phyloP scores from a whole-genome alignment of 805 yeast genomes.

The baker's yeast (Saccharomyces cerevisiae) region DNA sequence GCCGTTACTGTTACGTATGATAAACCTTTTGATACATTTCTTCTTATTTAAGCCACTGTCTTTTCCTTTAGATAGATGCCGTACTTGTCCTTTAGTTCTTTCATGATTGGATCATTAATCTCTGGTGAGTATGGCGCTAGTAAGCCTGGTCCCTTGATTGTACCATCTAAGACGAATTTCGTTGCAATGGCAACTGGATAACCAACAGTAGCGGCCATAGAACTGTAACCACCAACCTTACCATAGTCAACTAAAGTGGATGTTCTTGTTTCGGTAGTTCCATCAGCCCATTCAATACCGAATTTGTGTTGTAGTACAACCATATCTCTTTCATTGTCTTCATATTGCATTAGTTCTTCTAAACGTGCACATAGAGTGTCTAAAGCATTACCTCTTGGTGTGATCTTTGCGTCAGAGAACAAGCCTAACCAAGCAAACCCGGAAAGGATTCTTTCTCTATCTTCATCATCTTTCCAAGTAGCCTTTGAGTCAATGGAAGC shows the following conservation, averaged over 20 bases:
- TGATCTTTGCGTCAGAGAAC: constrained; percentile 65
- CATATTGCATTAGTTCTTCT: constrained; percentile 93
- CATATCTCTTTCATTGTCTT: constrained; percentile 88
- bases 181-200: constrained; percentile 97
- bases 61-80: constrained; percentile 85
- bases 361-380: constrained; percentile 95
- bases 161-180: constrained; percentile 76
- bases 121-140: constrained; percentile 90
- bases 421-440: constrained; percentile 94
- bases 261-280: constrained; percentile 83
- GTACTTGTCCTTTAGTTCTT: constrained; percentile 82
- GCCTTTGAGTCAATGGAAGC: constrained; percentile 72
- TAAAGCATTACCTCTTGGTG: constrained; percentile 88
- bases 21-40: neutral
- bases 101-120: constrained; percentile 83
- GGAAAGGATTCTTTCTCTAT: constrained; percentile 74
- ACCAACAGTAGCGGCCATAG: constrained; percentile 98
- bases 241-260: constrained; percentile 94
- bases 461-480: constrained; percentile 69
- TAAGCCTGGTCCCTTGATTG: constrained; percentile 69
- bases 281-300: constrained; percentile 95
- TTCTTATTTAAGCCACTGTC: constrained; percentile 38
- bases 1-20: neutral
- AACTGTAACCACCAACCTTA: constrained; percentile 78
- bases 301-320: constrained; percentile 96